Evolutionary conservation across 306 rosid genomes (phyloP).

Genomic region (Cucurbita ficifolia): DNA sequence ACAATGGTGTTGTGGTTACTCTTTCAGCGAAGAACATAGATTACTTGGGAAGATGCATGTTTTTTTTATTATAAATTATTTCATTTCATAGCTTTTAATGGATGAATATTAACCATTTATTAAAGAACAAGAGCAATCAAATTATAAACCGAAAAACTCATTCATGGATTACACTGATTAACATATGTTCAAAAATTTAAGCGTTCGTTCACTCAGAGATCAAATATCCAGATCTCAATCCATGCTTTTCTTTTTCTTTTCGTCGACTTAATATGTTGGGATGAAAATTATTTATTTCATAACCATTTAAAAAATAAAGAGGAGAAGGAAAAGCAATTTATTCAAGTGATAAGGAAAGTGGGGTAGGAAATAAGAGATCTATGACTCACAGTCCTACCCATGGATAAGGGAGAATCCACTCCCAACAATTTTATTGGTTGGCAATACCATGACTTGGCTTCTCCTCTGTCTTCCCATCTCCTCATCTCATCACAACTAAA

Average conservation of each 20-base stretch:
- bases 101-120: not conserved
- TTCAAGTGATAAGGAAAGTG: conserved; percentile 19
- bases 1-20: no score
- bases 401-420: conserved; percentile 70
- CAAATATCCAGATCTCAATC: no score
- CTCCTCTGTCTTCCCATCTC: not conserved
- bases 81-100: not conserved
- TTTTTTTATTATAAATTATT: not conserved
- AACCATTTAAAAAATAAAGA: not conserved
- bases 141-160: no score
- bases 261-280: no score
- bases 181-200: no score
- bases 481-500: not conserved
- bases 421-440: conserved; percentile 33
- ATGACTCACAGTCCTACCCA: conserved; percentile 8
- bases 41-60: no score
- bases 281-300: no score
- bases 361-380: conserved; percentile 1
- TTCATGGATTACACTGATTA: no score
- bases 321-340: not conserved
- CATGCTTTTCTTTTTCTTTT: no score
- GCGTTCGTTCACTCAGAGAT: no score
- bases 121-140: no score
- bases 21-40: no score
- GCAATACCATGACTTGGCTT: conserved; percentile 12